Conservation (phyloP, 2,329 filamentous ascomycete genomes). For the Paraconiothyrium brasiliense region DNA sequence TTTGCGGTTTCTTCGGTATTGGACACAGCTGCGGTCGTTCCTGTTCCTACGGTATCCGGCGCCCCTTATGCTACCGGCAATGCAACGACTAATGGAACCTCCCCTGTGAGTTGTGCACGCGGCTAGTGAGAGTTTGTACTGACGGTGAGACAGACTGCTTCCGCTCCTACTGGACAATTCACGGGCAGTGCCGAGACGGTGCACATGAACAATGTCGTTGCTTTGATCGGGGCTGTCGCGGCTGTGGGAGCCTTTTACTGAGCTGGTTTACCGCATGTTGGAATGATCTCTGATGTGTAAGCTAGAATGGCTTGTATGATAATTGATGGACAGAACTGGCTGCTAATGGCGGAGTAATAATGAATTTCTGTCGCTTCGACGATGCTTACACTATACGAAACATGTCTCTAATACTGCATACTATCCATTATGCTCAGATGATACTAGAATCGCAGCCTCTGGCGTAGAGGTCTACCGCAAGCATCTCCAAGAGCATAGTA, state of each 20-base stretch:
- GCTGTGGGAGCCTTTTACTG: not conserved
- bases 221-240: not conserved
- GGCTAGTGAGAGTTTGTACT: not conserved
- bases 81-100: conserved; percentile 25
- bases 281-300: not conserved
- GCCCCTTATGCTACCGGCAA: conserved; percentile 22
- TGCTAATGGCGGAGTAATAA: not conserved
- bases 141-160: conserved; percentile 17
- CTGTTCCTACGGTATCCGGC: conserved; percentile 19
- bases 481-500: no score
- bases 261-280: not conserved
- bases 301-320: not conserved
- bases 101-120: conserved; percentile 19
- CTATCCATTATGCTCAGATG: no score
- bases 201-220: conserved; percentile 7
- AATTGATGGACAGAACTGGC: not conserved
- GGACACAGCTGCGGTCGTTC: not conserved
- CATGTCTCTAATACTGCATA: no score
- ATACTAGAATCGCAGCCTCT: no score
- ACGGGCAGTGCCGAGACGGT: conserved; percentile 27
- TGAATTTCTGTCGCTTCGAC: not conserved
- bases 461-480: no score
- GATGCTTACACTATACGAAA: no score
- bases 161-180: conserved; percentile 26
- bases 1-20: not conserved